Evolutionary conservation across 331 rosid species (phyloP), one percentile per base, ranked within the genome.

Genomic region (Malus hybrid): DNA sequence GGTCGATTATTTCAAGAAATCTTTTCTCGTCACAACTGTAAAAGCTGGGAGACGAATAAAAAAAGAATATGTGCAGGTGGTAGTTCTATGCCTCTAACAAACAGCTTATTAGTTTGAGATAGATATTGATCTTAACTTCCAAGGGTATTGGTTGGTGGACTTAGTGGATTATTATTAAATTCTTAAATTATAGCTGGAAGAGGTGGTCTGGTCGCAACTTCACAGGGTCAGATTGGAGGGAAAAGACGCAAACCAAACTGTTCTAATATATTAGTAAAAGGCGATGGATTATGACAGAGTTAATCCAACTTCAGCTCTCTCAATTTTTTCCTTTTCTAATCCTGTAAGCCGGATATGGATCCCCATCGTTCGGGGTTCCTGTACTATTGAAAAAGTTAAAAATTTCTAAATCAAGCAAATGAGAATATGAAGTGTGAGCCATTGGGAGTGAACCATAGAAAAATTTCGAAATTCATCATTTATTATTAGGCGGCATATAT

Each of bases 191-290:
- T 44, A 74, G 77, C 63, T 74, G 70, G 77, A 65, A 42, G 77
- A 63, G 60, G 62, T 46, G 56, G 61, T 63, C 77, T 55, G 48
- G 77, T 29, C 63, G 70, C 77, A 74, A 46, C 77, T 62, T 74
- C 77, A 19, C 77, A 63, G 70, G 70, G 48, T 32, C 63, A 74
- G 9, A 1, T 29, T 20, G 50, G 62, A 32, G 52, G 57, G 28
- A 22, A 39, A 46, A 36, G 52, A 36, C 67, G 9, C 6, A 58
- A 20, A 7, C 22, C 13, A 6, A 24, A 22, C 32, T 30, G 29
- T 19, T 70, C 1, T 2, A 29, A 29, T 29, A 29, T 29, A 29
- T 29, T 50, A 70, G 63, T 36, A 71, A 55, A 24, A 71, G 9
- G 34, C 50, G 39, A 34, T 63, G 42, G 68, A 24, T 58, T 60